Conservation (phyloP, 768 basidiomycete genomes). For the Mycena crocata region DNA sequence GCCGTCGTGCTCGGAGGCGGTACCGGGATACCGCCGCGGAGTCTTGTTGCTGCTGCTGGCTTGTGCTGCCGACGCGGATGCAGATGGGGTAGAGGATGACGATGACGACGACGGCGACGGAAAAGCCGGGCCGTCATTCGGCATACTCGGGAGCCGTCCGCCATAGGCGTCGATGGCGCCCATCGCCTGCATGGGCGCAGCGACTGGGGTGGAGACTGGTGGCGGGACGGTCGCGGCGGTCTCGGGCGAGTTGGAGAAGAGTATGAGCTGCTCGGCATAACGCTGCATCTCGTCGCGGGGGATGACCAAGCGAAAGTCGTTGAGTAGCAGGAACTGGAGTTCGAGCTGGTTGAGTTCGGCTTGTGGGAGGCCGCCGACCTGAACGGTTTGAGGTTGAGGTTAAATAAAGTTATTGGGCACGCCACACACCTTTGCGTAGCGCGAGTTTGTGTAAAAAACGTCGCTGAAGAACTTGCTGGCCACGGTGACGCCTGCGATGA, state of each 20-base stretch:
- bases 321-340: conserved; percentile 95
- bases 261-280: conserved; percentile 91
- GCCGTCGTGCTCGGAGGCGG: no score
- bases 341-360: conserved; percentile 96
- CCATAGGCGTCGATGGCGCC: conserved; percentile 66
- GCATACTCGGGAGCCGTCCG: conserved; percentile 48
- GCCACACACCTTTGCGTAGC: conserved; percentile 94
- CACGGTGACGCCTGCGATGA: conserved; percentile 99
- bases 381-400: conserved; percentile 17
- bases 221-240: conserved; percentile 36
- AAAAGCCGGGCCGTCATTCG: conserved; percentile 35
- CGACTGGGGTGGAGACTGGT: conserved; percentile 34
- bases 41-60: conserved; percentile 24
- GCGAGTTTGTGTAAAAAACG: conserved; percentile 98
- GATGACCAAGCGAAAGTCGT: conserved; percentile 93
- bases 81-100: no score
- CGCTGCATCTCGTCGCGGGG: conserved; percentile 92
- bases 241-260: conserved; percentile 64
- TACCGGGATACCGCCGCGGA: no score
- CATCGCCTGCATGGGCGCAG: conserved; percentile 61
- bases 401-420: conserved; percentile 5
- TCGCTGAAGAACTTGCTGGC: conserved; percentile 99
- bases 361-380: conserved; percentile 97
- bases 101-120: conserved; percentile 7
- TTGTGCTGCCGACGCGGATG: no score